Base-by-base conservation (phyloP, 371 early-diverging fungal genomes). In the Synchytrium microbalum region DNA sequence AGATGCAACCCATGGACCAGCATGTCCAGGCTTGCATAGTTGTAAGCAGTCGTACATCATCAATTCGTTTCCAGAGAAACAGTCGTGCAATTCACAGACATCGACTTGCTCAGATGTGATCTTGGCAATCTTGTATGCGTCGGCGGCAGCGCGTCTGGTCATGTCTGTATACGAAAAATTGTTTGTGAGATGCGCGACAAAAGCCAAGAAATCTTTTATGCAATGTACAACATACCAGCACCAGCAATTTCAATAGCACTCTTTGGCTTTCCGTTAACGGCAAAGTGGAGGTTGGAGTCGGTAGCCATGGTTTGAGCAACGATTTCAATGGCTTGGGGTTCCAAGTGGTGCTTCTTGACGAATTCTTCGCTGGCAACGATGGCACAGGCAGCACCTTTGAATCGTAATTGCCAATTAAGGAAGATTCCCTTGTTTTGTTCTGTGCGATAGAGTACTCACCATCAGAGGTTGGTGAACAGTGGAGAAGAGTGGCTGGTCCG, bases 391-490 rank as follows among this genome's bases (percentile, higher is more conserved):
- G 86, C 78, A 54, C 90, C n/a, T n/a, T n/a, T n/a, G n/a, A n/a
- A n/a, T n/a, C n/a, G n/a, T n/a, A n/a, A n/a, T n/a, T n/a, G n/a
- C n/a, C n/a, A n/a, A n/a, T n/a, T n/a, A n/a, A n/a, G n/a, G n/a
- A n/a, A n/a, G n/a, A n/a, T n/a, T n/a, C n/a, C n/a, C n/a, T n/a
- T n/a, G n/a, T n/a, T n/a, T n/a, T n/a, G n/a, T n/a, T n/a, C n/a
- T n/a, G n/a, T n/a, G n/a, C n/a, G n/a, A n/a, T n/a, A n/a, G n/a
- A n/a, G n/a, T n/a, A n/a, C n/a, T n/a, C 78, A 54, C 90, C 90
- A 72, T 90, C 88, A 2, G 89, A 88, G 14, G 88, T 90, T 32
- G 90, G 89, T 64, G 87, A 87, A 77, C 90, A 90, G 70, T 88
- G 88, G 25, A 88, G 78, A 31, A 75, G 85, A 32, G 88, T 88